Conservation (phyloP, 208 protist genomes). For the Crithidia fasciculata region DNA sequence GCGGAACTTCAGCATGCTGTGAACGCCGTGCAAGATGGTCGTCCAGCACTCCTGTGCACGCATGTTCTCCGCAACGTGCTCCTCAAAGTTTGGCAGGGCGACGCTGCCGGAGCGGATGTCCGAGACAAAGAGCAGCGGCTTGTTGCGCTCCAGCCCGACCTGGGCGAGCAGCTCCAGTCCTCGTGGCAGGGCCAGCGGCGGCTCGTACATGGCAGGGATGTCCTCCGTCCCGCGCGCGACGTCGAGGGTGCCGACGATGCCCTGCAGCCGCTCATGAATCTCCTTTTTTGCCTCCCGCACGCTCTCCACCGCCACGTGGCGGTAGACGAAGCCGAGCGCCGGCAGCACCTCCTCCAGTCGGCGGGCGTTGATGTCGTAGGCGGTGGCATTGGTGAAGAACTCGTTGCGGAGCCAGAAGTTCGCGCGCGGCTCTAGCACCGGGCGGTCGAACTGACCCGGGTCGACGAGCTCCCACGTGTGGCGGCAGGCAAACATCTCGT, state of each 20-base stretch:
- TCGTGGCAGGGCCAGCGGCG: slow-evolving; percentile 54
- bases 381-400: slow-evolving; percentile 95
- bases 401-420: slow-evolving; percentile 93
- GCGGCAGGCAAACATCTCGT: slow-evolving; percentile 82
- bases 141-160: slow-evolving; percentile 75
- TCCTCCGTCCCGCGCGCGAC: slow-evolving; percentile 87
- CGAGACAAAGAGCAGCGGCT: slow-evolving; percentile 93
- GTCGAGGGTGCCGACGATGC: slow-evolving; percentile 81
- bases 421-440: slow-evolving; percentile 48
- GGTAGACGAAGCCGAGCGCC: slow-evolving; percentile 64
- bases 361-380: slow-evolving; percentile 89
- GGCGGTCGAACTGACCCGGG: slow-evolving; percentile 90
- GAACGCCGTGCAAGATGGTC: slow-evolving; percentile 82
- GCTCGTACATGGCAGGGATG: slow-evolving; percentile 91
- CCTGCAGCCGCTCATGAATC: slow-evolving; percentile 70
- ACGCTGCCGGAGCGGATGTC: slow-evolving; percentile 94
- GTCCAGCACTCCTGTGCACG: slow-evolving; percentile 93
- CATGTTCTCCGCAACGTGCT: slow-evolving; percentile 93
- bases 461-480: slow-evolving; percentile 95
- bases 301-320: slow-evolving; percentile 46
- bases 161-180: slow-evolving; percentile 78
- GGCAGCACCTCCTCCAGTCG: slow-evolving; percentile 70
- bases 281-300: slow-evolving; percentile 47
- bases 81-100: slow-evolving; percentile 88
- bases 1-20: slow-evolving; percentile 96